Percentiles rank a stretch among this genome's conserved stretches.
phyloP scores from a whole-genome alignment of 1,284 basidiomycete species.

The Ceratobasidium papillatum region DNA sequence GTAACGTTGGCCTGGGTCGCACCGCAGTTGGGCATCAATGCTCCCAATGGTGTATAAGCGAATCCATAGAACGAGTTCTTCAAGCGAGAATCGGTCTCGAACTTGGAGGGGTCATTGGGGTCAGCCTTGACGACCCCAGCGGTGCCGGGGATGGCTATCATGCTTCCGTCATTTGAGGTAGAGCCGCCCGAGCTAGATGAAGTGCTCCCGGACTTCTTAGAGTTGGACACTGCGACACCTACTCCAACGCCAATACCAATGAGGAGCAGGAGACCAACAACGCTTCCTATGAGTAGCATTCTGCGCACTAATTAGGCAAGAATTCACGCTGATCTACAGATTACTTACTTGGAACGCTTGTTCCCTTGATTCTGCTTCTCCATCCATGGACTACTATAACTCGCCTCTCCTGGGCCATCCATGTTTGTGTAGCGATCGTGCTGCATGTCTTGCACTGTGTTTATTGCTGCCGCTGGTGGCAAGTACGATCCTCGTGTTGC shows the following conservation, averaged over 20 bases:
- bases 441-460: constrained; percentile 31
- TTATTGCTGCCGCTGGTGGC: constrained; percentile 16
- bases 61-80: constrained; percentile 73
- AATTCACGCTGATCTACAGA: neutral
- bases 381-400: constrained; percentile 21
- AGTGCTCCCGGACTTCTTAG: constrained; percentile 39
- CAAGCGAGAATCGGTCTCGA: constrained; percentile 67
- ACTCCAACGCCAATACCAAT: constrained; percentile 44
- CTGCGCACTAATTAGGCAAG: neutral
- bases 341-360: constrained; percentile 36
- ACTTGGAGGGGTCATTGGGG: constrained; percentile 69
- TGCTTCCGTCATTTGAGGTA: constrained; percentile 45
- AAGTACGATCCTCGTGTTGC: constrained; percentile 27
- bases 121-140: constrained; percentile 61
- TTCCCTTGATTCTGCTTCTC: constrained; percentile 28
- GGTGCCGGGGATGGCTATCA: constrained; percentile 36
- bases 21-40: constrained; percentile 56
- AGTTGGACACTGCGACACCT: constrained; percentile 42
- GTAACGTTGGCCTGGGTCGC: constrained; percentile 55
- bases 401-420: constrained; percentile 11
- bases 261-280: constrained; percentile 42
- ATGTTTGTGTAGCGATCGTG: constrained; percentile 31
- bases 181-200: constrained; percentile 34
- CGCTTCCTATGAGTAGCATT: constrained; percentile 37
- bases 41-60: constrained; percentile 75